These are phyloP conservation scores for Hysterangium stoloniferum DNA, from an alignment of 768 basidiomycete species.

Conservation along the genomic window DNA sequence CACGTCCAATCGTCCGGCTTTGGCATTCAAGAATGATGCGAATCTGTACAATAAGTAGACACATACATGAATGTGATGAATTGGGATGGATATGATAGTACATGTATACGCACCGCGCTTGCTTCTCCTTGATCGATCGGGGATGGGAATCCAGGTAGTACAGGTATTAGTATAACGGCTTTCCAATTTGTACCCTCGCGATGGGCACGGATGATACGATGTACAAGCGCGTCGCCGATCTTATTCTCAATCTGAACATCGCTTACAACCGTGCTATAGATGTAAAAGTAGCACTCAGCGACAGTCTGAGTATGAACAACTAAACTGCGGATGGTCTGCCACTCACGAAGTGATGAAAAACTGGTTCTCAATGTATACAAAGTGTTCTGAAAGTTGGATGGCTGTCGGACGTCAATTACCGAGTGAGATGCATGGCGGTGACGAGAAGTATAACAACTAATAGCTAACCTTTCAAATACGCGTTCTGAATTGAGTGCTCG, in stretches of 20 bases:
- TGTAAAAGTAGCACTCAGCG: conserved; percentile 4
- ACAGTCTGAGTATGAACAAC: neutral
- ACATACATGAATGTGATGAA: conserved; percentile 5
- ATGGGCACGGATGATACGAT: conserved; percentile 85
- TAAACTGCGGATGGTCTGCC: too few species aligned
- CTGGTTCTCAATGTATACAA: conserved; percentile 97
- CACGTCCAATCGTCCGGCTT: conserved; percentile 79
- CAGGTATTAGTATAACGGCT: conserved; percentile 86
- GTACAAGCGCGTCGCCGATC: conserved; percentile 90
- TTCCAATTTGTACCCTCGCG: conserved; percentile 77
- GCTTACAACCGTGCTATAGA: conserved; percentile 65
- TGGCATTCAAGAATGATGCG: conserved; percentile 96
- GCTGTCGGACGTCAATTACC: conserved; percentile 37
- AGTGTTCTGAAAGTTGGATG: conserved; percentile 90
- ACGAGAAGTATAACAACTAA: neutral
- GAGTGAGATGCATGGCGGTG: too few species aligned
- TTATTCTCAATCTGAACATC: conserved; percentile 85
- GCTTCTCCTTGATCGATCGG: conserved; percentile 91
- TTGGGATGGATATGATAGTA: neutral
- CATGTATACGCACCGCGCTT: conserved; percentile 57
- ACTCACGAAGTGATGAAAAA: conserved; percentile 85
- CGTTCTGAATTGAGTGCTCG: conserved; percentile 92
- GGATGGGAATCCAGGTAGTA: conserved; percentile 89
- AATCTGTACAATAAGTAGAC: conserved; percentile 48
- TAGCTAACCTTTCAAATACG: conserved; percentile 74